Evolutionary conservation across 768 basidiomycete genomes (phyloP).

Genomic region (Tylopilus sp.): DNA sequence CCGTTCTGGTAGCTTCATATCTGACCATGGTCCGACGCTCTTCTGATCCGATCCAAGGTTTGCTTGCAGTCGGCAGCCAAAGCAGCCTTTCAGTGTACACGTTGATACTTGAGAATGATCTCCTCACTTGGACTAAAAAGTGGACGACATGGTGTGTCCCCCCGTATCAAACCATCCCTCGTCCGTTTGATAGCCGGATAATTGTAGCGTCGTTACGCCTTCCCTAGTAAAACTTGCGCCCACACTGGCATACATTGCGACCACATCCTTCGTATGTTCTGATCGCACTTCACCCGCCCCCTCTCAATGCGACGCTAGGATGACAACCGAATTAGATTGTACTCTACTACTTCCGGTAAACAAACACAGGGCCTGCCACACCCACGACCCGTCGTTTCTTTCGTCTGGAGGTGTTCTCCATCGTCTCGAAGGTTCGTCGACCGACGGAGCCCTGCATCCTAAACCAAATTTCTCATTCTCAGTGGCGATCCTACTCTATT

Average conservation of each 20-base stretch:
- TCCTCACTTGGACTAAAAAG: constrained; percentile 80
- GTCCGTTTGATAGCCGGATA: constrained; percentile 8
- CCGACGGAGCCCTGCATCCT: neutral
- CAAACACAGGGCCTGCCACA: constrained; percentile 68
- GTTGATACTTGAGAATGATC: constrained; percentile 73
- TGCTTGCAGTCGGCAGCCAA: constrained; percentile 67
- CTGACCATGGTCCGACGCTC: neutral
- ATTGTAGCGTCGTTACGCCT: constrained; percentile 45
- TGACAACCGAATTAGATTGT: constrained; percentile 58
- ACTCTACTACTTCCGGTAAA: constrained; percentile 69
- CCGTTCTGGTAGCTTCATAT: constrained; percentile 56
- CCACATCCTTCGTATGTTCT: constrained; percentile 51
- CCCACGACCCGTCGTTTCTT: constrained; percentile 65
- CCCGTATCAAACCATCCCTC: neutral
- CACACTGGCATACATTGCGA: constrained; percentile 70
- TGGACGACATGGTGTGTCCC: constrained; percentile 61
- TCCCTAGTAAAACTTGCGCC: constrained; percentile 65
- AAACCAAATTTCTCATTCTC: constrained; percentile 5
- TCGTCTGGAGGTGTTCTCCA: constrained; percentile 72
- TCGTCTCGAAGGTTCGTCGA: constrained; percentile 58
- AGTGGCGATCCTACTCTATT: constrained; percentile 80
- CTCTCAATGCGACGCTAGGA: constrained; percentile 37
- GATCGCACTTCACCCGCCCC: neutral
- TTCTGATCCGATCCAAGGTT: constrained; percentile 47
- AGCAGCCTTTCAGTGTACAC: constrained; percentile 69